Percentiles rank a stretch among this genome's conserved stretches.
Conservation (phyloP, 2,329 filamentous ascomycete species). For the Thermoascus crustaceus region DNA sequence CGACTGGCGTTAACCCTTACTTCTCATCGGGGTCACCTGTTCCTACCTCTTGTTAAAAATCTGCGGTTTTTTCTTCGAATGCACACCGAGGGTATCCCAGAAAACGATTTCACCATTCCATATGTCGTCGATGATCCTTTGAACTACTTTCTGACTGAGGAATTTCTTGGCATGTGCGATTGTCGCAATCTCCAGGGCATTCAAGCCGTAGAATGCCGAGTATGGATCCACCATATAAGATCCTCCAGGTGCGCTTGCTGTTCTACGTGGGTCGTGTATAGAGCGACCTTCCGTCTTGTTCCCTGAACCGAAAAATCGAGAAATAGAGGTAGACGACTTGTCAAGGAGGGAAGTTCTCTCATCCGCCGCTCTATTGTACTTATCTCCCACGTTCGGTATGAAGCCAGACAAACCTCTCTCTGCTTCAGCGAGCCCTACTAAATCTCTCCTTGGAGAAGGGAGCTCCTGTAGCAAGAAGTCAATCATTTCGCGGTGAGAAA, state of each 20-base stretch:
- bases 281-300: constrained; percentile 51
- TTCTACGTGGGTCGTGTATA: constrained; percentile 42
- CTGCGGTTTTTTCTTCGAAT: constrained; percentile 65
- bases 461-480: constrained; percentile 51
- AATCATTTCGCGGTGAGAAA: constrained; percentile 50
- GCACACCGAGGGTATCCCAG: constrained; percentile 69
- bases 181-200: constrained; percentile 78
- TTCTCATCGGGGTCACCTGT: not conserved
- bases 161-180: constrained; percentile 78
- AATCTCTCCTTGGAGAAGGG: constrained; percentile 14
- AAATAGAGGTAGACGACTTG: constrained; percentile 15
- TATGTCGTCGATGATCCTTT: constrained; percentile 74
- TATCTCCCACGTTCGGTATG: constrained; percentile 5
- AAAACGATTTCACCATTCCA: constrained; percentile 84
- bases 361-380: constrained; percentile 8
- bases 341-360: constrained; percentile 25
- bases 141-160: constrained; percentile 68
- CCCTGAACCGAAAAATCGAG: constrained; percentile 23
- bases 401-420: constrained; percentile 15
- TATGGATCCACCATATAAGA: constrained; percentile 53
- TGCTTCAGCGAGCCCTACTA: constrained; percentile 11
- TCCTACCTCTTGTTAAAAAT: constrained; percentile 57
- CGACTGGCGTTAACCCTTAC: constrained; percentile 3
- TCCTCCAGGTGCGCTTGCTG: constrained; percentile 33
- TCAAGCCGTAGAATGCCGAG: constrained; percentile 66